Conservation (phyloP, 1,284 basidiomycete genomes). For the Ganoderma boninense region DNA sequence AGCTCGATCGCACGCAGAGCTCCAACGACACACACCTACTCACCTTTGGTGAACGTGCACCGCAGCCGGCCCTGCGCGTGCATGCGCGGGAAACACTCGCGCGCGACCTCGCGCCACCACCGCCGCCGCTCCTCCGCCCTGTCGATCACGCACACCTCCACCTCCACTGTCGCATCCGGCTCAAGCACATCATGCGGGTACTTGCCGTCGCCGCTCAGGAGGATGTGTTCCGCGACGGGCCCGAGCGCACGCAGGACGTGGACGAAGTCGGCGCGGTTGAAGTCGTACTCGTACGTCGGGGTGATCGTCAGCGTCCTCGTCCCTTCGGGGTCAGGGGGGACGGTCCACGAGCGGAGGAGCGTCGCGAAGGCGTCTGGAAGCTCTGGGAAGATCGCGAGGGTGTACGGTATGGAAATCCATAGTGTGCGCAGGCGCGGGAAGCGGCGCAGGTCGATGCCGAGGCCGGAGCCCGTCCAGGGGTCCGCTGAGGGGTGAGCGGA, state of each 20-base stretch:
- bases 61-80: not conserved
- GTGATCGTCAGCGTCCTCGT: not conserved
- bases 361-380: not conserved
- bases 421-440: not conserved
- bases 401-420: not conserved
- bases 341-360: not conserved
- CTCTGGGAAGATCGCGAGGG: not conserved
- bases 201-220: not conserved
- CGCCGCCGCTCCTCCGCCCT: not conserved
- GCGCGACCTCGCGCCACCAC: not conserved
- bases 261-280: constrained; percentile 19
- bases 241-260: not conserved
- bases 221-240: not conserved
- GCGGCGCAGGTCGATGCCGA: not conserved
- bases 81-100: not conserved
- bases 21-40: not conserved
- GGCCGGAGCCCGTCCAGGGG: not conserved
- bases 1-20: too few species aligned
- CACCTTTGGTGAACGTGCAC: not conserved
- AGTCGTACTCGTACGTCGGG: not conserved
- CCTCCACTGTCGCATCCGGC: too few species aligned
- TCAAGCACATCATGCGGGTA: not conserved
- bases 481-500: not conserved
- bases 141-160: not conserved
- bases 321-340: not conserved